Evolutionary conservation across 345 rosid genomes (phyloP), one percentile per base, ranked within the genome.

Genomic region (Diplotaxis tenuifolia): DNA sequence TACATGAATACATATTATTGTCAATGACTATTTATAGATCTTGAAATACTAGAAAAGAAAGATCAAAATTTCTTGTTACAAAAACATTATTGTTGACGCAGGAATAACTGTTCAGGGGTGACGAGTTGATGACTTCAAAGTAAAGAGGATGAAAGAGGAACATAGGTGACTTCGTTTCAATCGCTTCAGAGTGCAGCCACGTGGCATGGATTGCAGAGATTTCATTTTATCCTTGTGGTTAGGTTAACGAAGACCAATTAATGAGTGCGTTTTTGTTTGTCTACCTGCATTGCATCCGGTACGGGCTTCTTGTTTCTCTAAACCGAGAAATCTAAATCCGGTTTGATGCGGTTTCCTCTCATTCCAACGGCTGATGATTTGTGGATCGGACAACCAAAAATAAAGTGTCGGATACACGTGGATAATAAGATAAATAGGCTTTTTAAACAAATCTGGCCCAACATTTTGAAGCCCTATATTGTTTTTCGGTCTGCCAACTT

Each of bases 371-470:
- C 15, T 74, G 27, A n/a, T 15, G 52, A 27, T 53, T 72, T 36
- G 54, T 34, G n/a, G 69, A 23, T 5, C 11, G 1, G 60, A 67
- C 19, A 19, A 50, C 15, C 16, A 34, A 31, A 15, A 15, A n/a
- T n/a, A 7, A 55, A 6, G 14, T 55, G 18, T 40, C 79, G 75
- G 92, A 88, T 23, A 91, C 31, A 55, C 32, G 8, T 23, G 54
- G 31, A 3, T 49, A 0, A 32, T 31, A 6, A 31, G 14, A 11
- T 31, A 25, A 16, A 11, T 38, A 55, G 58, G 65, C 62, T 59
- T 23, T 23, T 32, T 0, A 8, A 32, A 1, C 6, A 29, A 42
- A 56, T 0, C 15, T 7, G 40, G 78, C 72, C 78, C 78, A 74
- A 58, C 16, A 32, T 4, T 47, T 57, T 31, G 7, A 73, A 73